Evolutionary conservation across 495 filamentous ascomycete species (phyloP).

Genomic region (Elasticomyces elasticus): DNA sequence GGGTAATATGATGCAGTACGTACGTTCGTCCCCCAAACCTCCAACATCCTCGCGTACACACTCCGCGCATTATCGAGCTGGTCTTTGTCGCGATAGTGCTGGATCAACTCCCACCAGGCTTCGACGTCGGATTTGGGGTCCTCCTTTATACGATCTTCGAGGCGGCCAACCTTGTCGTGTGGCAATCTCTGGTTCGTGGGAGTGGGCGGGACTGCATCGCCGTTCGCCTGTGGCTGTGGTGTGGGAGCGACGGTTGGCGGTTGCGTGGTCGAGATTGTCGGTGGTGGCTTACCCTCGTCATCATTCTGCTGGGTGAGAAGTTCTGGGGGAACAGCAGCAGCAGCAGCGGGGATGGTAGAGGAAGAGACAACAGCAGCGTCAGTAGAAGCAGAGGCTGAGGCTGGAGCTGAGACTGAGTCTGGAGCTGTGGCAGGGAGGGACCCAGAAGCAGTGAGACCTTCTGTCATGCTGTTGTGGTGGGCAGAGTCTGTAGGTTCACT

Average conservation of each 20-base stretch:
- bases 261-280: slow-evolving; percentile 9
- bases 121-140: slow-evolving; percentile 85
- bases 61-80: slow-evolving; percentile 72
- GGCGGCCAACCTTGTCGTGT: slow-evolving; percentile 68
- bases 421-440: slow-evolving; percentile 37
- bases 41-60: slow-evolving; percentile 76
- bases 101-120: slow-evolving; percentile 79
- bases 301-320: too few relatives aligned
- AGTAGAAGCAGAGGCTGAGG: slow-evolving; percentile 37
- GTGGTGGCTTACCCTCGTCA: slow-evolving; percentile 12
- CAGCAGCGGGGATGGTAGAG: slow-evolving; percentile 38
- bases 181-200: slow-evolving; percentile 46
- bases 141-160: slow-evolving; percentile 82
- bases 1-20: slow-evolving; percentile 33
- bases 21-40: slow-evolving; percentile 82
- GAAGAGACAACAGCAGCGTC: slow-evolving; percentile 25
- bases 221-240: slow-evolving; percentile 9
- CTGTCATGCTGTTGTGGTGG: slow-evolving; percentile 28
- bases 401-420: slow-evolving; percentile 46
- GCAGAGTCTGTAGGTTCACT: slow-evolving; percentile 25
- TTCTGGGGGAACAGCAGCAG: slow-evolving; percentile 22
- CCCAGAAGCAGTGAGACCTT: slow-evolving; percentile 47
- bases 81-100: slow-evolving; percentile 69
- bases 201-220: slow-evolving; percentile 2
- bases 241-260: slow-evolving; percentile 6